These are phyloP conservation scores for barrel medic (Medicago truncatula) DNA, from an alignment of 306 rosid genomes.

Conservation along the genomic window MtrunA17r5.0-ANR NC_053047.1:6241501-6242000, in stretches of 20 bases:
- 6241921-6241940: conserved; percentile 50
- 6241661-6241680: background rate
- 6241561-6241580: too few species aligned
- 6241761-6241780: conserved; percentile 56
- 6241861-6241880: conserved; percentile 28
- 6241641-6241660: too few species aligned
- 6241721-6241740: conserved; percentile 57
- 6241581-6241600: too few species aligned
- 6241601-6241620: too few species aligned
- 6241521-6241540: too few species aligned
- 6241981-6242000: background rate
- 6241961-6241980: background rate
- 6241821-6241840: background rate
- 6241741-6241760: conserved; percentile 58
- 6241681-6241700: background rate
- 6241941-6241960: conserved; percentile 57
- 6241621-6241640: too few species aligned
- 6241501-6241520: background rate
- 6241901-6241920: conserved; percentile 58
- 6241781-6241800: background rate
- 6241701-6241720: conserved; percentile 52
- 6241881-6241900: conserved; percentile 55
- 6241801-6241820: background rate
- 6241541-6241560: too few species aligned
- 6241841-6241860: background rate